Conservation (phyloP, 1,284 basidiomycete genomes). For the Puccinia triticina region DNA sequence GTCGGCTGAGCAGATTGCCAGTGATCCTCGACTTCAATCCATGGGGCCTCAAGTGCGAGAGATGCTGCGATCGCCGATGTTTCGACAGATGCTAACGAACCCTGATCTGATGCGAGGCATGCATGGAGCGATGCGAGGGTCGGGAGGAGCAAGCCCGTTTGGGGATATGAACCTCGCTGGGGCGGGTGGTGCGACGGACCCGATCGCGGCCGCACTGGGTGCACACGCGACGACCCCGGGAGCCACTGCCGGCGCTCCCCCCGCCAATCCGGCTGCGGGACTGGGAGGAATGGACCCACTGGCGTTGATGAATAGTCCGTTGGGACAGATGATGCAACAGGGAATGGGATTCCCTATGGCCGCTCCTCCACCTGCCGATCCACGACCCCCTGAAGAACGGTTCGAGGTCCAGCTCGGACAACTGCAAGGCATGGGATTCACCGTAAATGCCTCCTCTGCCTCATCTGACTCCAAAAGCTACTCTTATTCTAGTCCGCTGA, state of each 20-base stretch:
- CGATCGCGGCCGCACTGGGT: slow-evolving; percentile 48
- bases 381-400: slow-evolving; percentile 78
- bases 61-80: slow-evolving; percentile 68
- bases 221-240: slow-evolving; percentile 27
- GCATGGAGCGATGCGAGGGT: slow-evolving; percentile 54
- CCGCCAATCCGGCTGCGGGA: slow-evolving; percentile 54
- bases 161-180: slow-evolving; percentile 77
- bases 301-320: slow-evolving; percentile 52
- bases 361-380: slow-evolving; percentile 66
- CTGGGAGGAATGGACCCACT: slow-evolving; percentile 53
- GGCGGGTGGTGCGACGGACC: slow-evolving; percentile 51
- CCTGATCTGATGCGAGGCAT: slow-evolving; percentile 53
- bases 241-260: slow-evolving; percentile 55
- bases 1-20: slow-evolving; percentile 67
- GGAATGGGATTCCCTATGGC: slow-evolving; percentile 53
- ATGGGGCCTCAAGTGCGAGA: slow-evolving; percentile 80
- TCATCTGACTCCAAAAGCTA: not conserved
- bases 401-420: slow-evolving; percentile 75
- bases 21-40: slow-evolving; percentile 74
- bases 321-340: slow-evolving; percentile 54
- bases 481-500: slow-evolving; percentile 49
- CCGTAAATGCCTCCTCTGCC: slow-evolving; percentile 14
- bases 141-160: slow-evolving; percentile 62
- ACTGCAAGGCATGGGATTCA: slow-evolving; percentile 62
- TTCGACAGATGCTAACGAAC: slow-evolving; percentile 74